Evolutionary conservation across 2,329 filamentous ascomycete genomes (phyloP).

Genomic region (Xylariomycetidae sp.): DNA sequence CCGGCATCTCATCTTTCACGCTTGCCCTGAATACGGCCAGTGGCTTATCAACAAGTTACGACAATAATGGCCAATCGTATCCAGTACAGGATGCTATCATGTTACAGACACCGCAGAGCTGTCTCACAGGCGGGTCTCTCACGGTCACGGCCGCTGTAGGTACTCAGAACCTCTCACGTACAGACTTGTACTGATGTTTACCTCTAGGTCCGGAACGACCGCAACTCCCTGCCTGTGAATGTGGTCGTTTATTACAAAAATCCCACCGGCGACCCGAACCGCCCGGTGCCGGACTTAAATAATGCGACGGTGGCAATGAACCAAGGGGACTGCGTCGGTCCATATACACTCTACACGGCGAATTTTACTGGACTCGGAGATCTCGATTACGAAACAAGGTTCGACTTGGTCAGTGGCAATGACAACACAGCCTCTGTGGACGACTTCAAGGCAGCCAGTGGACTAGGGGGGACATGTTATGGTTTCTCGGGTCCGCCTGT

Average conservation of each 20-base stretch:
- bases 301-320: conserved; percentile 34
- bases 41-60: conserved; percentile 40
- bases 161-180: too few relatives aligned
- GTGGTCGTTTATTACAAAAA: conserved; percentile 41
- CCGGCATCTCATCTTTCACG: conserved; percentile 59
- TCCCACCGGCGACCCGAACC: conserved; percentile 28
- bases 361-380: conserved; percentile 40
- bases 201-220: conserved; percentile 41
- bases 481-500: conserved; percentile 31
- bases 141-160: conserved; percentile 39
- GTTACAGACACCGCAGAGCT: conserved; percentile 54
- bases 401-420: conserved; percentile 40
- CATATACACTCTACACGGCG: conserved; percentile 44
- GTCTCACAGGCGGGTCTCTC: conserved; percentile 41
- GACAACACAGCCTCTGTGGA: conserved; percentile 33
- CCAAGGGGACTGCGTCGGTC: conserved; percentile 39
- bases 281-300: conserved; percentile 37
- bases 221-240: conserved; percentile 34
- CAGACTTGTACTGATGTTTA: too few relatives aligned
- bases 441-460: conserved; percentile 43
- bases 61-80: conserved; percentile 56
- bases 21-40: conserved; percentile 44
- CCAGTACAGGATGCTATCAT: conserved; percentile 51
- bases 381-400: conserved; percentile 37
- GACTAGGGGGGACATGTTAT: conserved; percentile 40